Conservation (phyloP, 805 yeast species). For the Ogataea wickerhamii region DNA sequence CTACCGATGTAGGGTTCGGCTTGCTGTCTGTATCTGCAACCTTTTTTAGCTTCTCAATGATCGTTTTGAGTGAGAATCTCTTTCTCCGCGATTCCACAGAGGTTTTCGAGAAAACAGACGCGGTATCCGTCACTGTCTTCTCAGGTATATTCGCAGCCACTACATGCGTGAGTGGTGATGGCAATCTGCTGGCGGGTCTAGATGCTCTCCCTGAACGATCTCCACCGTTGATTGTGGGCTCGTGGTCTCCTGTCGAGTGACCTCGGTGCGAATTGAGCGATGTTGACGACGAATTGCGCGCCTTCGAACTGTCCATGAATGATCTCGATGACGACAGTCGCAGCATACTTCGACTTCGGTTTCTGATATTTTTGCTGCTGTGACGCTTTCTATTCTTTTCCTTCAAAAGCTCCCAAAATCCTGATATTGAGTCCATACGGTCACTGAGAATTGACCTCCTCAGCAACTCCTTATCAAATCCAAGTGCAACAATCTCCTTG, state of each 20-base stretch:
- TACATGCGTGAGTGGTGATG: not conserved
- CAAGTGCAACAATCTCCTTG: constrained; percentile 54
- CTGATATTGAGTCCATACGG: constrained; percentile 69
- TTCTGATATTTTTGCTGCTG: constrained; percentile 30
- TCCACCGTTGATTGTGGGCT: not conserved
- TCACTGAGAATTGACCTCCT: constrained; percentile 53
- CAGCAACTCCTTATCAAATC: constrained; percentile 60
- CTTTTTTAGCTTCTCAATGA: not conserved
- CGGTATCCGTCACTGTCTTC: not conserved
- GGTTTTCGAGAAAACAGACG: not conserved
- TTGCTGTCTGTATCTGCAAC: not conserved
- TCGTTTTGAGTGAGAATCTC: constrained; percentile 1
- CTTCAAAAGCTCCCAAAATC: constrained; percentile 65
- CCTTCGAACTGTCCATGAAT: constrained; percentile 20
- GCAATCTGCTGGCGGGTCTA: not conserved
- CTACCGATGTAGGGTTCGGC: not conserved
- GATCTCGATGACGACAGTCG: constrained; percentile 26
- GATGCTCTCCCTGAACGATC: not conserved
- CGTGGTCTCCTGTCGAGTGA: constrained; percentile 5
- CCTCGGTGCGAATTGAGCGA: constrained; percentile 11
- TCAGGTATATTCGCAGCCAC: not conserved
- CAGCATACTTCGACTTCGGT: constrained; percentile 30
- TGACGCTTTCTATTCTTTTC: constrained; percentile 45
- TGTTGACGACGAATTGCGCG: constrained; percentile 17
- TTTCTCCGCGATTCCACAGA: not conserved